Conservation (phyloP, 169 alveolate species). For the Cystoisospora suis region DNA sequence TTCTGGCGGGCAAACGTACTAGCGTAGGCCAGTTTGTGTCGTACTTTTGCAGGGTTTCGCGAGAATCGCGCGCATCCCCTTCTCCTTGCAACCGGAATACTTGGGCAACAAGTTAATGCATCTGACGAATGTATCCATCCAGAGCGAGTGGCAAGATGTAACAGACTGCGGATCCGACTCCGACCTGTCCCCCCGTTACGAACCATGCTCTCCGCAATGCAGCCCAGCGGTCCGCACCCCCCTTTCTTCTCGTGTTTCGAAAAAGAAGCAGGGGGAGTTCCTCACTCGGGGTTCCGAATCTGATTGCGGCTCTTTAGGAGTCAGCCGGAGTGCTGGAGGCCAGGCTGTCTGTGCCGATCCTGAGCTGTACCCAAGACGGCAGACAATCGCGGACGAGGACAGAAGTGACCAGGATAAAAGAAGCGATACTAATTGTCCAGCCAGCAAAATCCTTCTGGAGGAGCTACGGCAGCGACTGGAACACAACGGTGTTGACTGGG, state of each 20-base stretch:
- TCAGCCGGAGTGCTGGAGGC: no score
- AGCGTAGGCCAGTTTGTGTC: background rate
- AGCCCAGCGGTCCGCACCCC: no score
- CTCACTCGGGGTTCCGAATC: no score
- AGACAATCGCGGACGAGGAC: background rate
- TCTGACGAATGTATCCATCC: constrained; percentile 77
- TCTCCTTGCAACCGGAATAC: constrained; percentile 45
- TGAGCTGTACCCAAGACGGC: no score
- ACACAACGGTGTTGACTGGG: constrained; percentile 8
- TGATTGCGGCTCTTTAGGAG: no score
- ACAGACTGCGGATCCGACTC: background rate
- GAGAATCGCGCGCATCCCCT: constrained; percentile 85
- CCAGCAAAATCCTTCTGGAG: constrained; percentile 13
- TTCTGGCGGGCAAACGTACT: no score
- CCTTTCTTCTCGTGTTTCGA: no score
- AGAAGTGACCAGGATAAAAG: background rate
- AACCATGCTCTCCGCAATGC: background rate
- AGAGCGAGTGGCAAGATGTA: background rate
- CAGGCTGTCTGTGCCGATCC: no score
- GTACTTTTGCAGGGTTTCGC: constrained; percentile 83
- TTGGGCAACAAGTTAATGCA: constrained; percentile 74
- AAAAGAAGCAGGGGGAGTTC: no score
- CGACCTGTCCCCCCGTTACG: constrained; percentile 4
- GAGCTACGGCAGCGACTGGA: constrained; percentile 16
- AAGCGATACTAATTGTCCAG: background rate